A percentile compares a stretch with the other conserved stretches of the same genome.
Conservation (phyloP, 139 green algal species). For the Yamagishiella unicocca region DNA sequence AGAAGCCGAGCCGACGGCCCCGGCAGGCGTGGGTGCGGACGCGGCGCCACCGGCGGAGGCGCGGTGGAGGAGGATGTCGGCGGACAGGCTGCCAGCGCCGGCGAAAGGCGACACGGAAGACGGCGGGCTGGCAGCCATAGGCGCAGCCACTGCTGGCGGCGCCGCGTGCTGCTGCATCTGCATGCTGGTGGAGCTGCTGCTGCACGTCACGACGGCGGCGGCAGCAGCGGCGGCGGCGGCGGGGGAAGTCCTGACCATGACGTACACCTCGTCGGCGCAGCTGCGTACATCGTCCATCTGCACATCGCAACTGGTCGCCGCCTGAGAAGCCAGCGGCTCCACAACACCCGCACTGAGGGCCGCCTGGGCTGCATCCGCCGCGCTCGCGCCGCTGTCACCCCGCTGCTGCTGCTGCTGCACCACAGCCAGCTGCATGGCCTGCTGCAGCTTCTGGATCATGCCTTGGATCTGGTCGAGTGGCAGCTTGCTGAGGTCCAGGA, state of each 20-base stretch:
- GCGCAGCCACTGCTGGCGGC: no score
- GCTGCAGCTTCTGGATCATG: slow-evolving; percentile 38
- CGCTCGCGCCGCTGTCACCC: not conserved
- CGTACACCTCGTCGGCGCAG: not conserved
- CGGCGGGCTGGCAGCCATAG: no score
- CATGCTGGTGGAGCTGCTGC: no score
- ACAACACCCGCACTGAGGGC: no score
- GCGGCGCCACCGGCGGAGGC: not conserved
- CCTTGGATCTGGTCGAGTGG: slow-evolving; percentile 20
- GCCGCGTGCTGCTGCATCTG: no score
- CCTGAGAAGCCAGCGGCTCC: not conserved
- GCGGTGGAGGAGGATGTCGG: not conserved
- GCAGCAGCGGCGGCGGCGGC: no score
- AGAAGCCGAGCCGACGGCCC: not conserved
- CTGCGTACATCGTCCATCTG: not conserved
- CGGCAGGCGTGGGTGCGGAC: not conserved
- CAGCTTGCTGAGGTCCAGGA: slow-evolving; percentile 33
- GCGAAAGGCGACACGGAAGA: no score
- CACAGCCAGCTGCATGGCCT: slow-evolving; percentile 15
- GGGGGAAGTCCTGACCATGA: no score
- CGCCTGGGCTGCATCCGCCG: not conserved
- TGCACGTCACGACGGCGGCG: no score
- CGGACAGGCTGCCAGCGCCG: no score
- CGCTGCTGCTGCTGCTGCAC: slow-evolving; percentile 6
- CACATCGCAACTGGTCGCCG: not conserved